phyloP scores from a whole-genome alignment of 2,329 filamentous ascomycete species.

The Pyrenophora seminiperda region DNA sequence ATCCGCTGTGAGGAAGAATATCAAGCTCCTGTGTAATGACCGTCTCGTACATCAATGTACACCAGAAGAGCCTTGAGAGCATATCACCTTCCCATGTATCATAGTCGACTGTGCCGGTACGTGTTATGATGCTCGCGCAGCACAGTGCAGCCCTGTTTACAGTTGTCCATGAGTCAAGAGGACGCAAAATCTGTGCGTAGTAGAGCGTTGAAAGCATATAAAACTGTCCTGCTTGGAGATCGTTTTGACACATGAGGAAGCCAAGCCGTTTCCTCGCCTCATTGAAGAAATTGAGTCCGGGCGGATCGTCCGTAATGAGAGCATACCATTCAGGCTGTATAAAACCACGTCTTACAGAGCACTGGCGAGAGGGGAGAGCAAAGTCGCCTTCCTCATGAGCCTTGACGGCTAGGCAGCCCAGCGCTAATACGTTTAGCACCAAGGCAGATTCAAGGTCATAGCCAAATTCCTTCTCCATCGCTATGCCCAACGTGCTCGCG shows the following conservation, averaged over 20 bases:
- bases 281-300: constrained; percentile 60
- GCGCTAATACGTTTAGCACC: constrained; percentile 57
- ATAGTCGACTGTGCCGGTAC: constrained; percentile 50
- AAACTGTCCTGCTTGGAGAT: constrained; percentile 59
- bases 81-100: constrained; percentile 62
- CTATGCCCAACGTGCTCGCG: constrained; percentile 55
- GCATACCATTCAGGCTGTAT: constrained; percentile 44
- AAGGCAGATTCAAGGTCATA: constrained; percentile 59
- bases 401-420: constrained; percentile 58
- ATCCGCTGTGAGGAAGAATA: constrained; percentile 57
- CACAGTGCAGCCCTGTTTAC: constrained; percentile 59
- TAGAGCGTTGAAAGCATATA: constrained; percentile 59
- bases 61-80: constrained; percentile 62
- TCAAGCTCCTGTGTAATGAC: constrained; percentile 60
- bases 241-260: constrained; percentile 56
- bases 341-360: constrained; percentile 23
- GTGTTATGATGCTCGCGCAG: constrained; percentile 56
- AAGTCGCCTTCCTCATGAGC: constrained; percentile 58
- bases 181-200: constrained; percentile 59
- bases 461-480: constrained; percentile 57
- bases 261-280: constrained; percentile 59
- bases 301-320: constrained; percentile 46
- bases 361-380: constrained; percentile 46
- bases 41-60: constrained; percentile 61
- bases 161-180: constrained; percentile 60